phyloP scores from a whole-genome alignment of 148 eudicot genomes.

The Bassia scoparia region DNA sequence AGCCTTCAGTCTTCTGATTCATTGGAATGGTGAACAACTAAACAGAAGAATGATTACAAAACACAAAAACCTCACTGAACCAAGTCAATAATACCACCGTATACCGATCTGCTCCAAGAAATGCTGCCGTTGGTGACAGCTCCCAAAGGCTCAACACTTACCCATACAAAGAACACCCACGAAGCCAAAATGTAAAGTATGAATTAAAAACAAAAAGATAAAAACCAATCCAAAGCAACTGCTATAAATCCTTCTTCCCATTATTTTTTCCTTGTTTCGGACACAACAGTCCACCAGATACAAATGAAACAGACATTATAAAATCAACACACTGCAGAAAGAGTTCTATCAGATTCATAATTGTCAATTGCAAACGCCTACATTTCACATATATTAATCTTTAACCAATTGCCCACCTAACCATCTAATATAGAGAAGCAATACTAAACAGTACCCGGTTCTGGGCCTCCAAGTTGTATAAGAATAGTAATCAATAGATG shows the following conservation, averaged over 20 bases:
- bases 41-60: slow-evolving; percentile 15
- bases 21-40: slow-evolving; percentile 96
- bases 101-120: slow-evolving; percentile 96
- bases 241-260: background rate
- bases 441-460: background rate
- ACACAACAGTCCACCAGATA: too few species aligned
- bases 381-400: background rate
- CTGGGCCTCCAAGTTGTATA: background rate
- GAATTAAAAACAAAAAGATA: background rate
- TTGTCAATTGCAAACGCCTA: too few species aligned
- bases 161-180: slow-evolving; percentile 44
- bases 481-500: background rate
- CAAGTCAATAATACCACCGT: slow-evolving; percentile 9
- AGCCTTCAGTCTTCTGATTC: slow-evolving; percentile 92
- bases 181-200: slow-evolving; percentile 9
- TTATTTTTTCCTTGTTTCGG: too few species aligned
- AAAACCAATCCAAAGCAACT: slow-evolving; percentile 10
- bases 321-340: background rate
- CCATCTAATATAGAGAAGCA: background rate
- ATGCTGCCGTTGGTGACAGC: slow-evolving; percentile 86
- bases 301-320: too few species aligned
- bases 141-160: slow-evolving; percentile 97
- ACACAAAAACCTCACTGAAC: background rate
- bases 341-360: background rate
- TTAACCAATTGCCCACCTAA: background rate